Evolutionary conservation across 106 monocot genomes (phyloP).

Genomic region (Dioscorea zingiberensis): DNA sequence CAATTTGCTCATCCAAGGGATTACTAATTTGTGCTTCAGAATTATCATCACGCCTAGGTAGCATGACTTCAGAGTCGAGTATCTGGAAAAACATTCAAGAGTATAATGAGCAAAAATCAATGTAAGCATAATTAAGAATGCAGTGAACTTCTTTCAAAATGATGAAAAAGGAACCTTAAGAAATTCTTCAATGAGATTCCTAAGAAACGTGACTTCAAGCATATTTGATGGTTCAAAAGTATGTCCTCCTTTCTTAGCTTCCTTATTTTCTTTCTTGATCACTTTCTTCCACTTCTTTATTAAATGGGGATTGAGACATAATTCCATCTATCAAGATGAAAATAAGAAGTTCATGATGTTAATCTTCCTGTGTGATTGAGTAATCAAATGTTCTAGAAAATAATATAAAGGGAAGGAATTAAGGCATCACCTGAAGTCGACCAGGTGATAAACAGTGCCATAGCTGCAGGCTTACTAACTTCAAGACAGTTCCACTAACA

Average conservation of each 20-base stretch:
- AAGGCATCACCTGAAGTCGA: slow-evolving; percentile 66
- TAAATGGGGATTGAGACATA: slow-evolving; percentile 88
- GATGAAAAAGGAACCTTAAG: slow-evolving; percentile 43
- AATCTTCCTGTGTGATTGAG: not conserved
- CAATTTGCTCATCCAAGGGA: slow-evolving; percentile 46
- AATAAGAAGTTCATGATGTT: slow-evolving; percentile 3
- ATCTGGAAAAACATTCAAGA: slow-evolving; percentile 40
- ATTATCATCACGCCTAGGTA: slow-evolving; percentile 23
- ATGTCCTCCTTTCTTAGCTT: slow-evolving; percentile 69
- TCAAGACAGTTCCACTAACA: slow-evolving; percentile 88
- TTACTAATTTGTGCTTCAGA: slow-evolving; percentile 24
- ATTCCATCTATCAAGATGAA: slow-evolving; percentile 62
- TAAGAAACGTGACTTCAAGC: slow-evolving; percentile 81
- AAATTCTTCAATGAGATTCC: slow-evolving; percentile 91
- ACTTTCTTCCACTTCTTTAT: slow-evolving; percentile 94
- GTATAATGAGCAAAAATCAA: not conserved
- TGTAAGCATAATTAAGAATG: not conserved
- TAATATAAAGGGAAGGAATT: not conserved
- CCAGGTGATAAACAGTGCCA: slow-evolving; percentile 89
- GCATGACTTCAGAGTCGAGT: slow-evolving; percentile 75
- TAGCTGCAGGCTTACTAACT: slow-evolving; percentile 85
- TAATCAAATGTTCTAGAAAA: not conserved
- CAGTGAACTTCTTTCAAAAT: not conserved
- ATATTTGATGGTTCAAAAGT: slow-evolving; percentile 49
- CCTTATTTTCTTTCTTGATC: slow-evolving; percentile 71